Evolutionary conservation across 2,329 filamentous ascomycete species (phyloP).

Genomic region (Cyphellophora attinorum): DNA sequence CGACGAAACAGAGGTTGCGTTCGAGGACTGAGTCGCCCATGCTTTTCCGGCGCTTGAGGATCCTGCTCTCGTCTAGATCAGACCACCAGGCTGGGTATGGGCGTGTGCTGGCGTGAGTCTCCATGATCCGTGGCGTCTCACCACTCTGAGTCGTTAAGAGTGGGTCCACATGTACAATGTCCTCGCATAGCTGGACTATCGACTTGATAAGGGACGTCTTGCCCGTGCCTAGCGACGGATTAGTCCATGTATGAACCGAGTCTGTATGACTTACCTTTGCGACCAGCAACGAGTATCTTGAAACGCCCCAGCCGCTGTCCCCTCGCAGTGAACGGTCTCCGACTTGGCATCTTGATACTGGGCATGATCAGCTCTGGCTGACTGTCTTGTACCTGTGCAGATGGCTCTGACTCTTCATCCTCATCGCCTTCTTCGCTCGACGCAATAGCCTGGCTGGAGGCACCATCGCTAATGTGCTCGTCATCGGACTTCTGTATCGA

Average conservation of each 20-base stretch:
- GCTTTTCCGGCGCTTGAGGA: slow-evolving; percentile 57
- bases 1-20: slow-evolving; percentile 87
- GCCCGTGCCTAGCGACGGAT: slow-evolving; percentile 55
- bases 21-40: slow-evolving; percentile 70
- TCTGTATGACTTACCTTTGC: slow-evolving; percentile 49
- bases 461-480: slow-evolving; percentile 45
- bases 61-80: slow-evolving; percentile 58
- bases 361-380: slow-evolving; percentile 90
- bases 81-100: slow-evolving; percentile 87
- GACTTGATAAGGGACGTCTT: slow-evolving; percentile 86
- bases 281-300: slow-evolving; percentile 80
- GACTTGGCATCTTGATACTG: slow-evolving; percentile 79
- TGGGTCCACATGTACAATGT: slow-evolving; percentile 88
- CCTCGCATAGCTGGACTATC: slow-evolving; percentile 74
- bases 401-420: not conserved
- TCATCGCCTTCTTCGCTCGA: slow-evolving; percentile 46
- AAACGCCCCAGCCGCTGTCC: slow-evolving; percentile 77
- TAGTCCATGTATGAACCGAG: slow-evolving; percentile 5
- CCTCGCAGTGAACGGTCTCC: slow-evolving; percentile 79
- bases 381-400: slow-evolving; percentile 24
- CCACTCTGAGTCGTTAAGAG: slow-evolving; percentile 18
- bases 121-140: slow-evolving; percentile 22
- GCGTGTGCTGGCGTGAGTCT: slow-evolving; percentile 70
- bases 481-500: slow-evolving; percentile 51
- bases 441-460: slow-evolving; percentile 43